Base-by-base conservation (phyloP, 2,329 filamentous ascomycete genomes). In the Sporothrix dimorphospora region DNA sequence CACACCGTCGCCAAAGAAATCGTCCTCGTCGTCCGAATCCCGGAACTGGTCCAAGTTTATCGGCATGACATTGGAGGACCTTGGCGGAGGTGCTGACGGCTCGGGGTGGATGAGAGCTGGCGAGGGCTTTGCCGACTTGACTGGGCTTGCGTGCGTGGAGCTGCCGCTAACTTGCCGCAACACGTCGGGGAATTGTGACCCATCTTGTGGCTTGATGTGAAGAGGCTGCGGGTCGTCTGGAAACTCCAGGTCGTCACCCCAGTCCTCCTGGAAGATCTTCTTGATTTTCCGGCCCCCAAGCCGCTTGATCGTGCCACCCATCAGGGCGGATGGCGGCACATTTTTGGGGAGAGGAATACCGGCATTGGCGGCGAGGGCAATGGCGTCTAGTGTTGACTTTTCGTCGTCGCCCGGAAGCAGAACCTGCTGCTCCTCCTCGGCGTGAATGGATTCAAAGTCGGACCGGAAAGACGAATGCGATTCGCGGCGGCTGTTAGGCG, bases 251-350 rank as follows among this genome's bases (percentile, higher is more conserved):
- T 95, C 93, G 76, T 94, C 91, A 74, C 89, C 91, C 90, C 93
- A 95, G 79, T 95, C 92, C 77, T 94, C 92, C 75, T 92, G 89
- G 73, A 93, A 88, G 53, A 91, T 89, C 78, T 89, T 91, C 78
- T 90, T 91, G 24, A 92, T 85, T 77, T 91, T 94, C 76, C 89
- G 88, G 73, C 89, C 90, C 67, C 94, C 94, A 45, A 98, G 86
- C 76, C 94, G 88, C 83, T 97, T 97, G 79, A 98, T 98, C 11
- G 94, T 95, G 69, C 96, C 96, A 70, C 95, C 95, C 80, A 96
- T 88, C 55, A 99, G 85, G 40, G 96, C 96, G 24, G 95, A 97
- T 40, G 92, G 89, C 1, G 95, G 94, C 42, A 98, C 90, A 79
- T 94, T 94, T 69, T 89, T 85, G 38, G 96, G 96, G 71, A 98